A percentile compares a stretch with the other conserved stretches of the same genome.
phyloP scores from a whole-genome alignment of 345 rosid genomes.

The Alliaria petiolata region DNA sequence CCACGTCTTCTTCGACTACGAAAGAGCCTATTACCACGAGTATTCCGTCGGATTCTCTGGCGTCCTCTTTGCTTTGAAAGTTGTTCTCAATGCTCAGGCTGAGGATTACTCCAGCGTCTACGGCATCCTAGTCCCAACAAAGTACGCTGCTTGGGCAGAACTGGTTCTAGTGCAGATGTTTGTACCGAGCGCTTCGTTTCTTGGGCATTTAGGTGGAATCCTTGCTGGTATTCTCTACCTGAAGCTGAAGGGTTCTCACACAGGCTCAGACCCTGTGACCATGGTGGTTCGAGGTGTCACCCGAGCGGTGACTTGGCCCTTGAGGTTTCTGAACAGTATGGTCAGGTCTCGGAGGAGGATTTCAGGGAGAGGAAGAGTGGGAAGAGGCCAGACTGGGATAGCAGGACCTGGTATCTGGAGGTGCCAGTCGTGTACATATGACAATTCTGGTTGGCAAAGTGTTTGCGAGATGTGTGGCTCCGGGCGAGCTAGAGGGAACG shows the following conservation, averaged over 20 bases:
- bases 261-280: conserved; percentile 59
- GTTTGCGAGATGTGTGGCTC: conserved; percentile 90
- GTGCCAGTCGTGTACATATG: conserved; percentile 84
- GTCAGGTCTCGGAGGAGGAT: conserved; percentile 44
- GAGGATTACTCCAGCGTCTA: conserved; percentile 55
- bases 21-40: conserved; percentile 59
- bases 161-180: conserved; percentile 83
- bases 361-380: conserved; percentile 72
- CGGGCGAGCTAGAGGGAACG: conserved; percentile 33
- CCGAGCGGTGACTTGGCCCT: conserved; percentile 52
- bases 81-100: conserved; percentile 73
- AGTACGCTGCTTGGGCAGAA: conserved; percentile 93
- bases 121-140: conserved; percentile 69
- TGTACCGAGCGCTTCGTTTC: conserved; percentile 84
- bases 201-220: conserved; percentile 95
- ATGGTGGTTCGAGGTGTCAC: conserved; percentile 40
- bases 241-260: conserved; percentile 48
- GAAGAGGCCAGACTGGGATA: conserved; percentile 43
- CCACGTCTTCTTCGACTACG: conserved; percentile 49
- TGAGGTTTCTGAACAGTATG: conserved; percentile 40
- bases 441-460: conserved; percentile 56
- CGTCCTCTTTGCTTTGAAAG: conserved; percentile 93
- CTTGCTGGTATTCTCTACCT: conserved; percentile 85
- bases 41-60: conserved; percentile 88
- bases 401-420: conserved; percentile 57